Base-by-base conservation (phyloP, 768 basidiomycete genomes). In the Rhodotorula taiwanensis region DNA sequence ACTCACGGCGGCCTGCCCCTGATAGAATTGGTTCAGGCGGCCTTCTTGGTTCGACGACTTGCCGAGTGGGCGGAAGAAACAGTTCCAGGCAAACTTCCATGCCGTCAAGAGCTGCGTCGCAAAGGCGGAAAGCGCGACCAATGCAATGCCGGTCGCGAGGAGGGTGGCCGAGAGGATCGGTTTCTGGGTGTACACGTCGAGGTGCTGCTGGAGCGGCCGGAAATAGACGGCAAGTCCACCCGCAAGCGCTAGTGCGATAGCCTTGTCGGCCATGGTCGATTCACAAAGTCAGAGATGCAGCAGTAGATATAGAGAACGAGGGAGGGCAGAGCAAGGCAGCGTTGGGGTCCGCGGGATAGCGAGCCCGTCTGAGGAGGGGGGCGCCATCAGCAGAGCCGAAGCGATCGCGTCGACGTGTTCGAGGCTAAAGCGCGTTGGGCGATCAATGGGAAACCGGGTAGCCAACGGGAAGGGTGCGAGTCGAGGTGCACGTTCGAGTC, bases 61-160 rank as follows among this genome's bases (percentile, higher is more conserved):
- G 11, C 62, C 67, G 13, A 68, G 27, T 2, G 67, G 67, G 14
- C 27, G 36, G 25, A 68, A 50, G 55, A 68, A 68, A 36, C 67
- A 68, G 43, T 60, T 61, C 52, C 52, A 68, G 0, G 57, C 62
- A 28, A 68, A 68, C 21, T 25, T 27, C 3, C 28, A 2, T 0
- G 63, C 63, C 33, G 44, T 30, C n/a, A 27, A 5, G 28, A 55
- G 42, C 48, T 30, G n/a, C 9, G 25, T 31, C 2, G 61, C 54
- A 42, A 63, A 63, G 4, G 56, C 50, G 0, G 50, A 49, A 0
- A 52, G 4, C 0, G 16, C 45, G 2, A 57, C 33, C 15, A 45
- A 25, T 3, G 42, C 54, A 33, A 63, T 34, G 0, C 36, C 30
- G 16, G 41, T 31, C 23, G 33, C 36, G 33, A 67, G 53, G n/a